phyloP scores from a whole-genome alignment of 2,329 filamentous ascomycete genomes.

The Pseudocercospora fuligena region DNA sequence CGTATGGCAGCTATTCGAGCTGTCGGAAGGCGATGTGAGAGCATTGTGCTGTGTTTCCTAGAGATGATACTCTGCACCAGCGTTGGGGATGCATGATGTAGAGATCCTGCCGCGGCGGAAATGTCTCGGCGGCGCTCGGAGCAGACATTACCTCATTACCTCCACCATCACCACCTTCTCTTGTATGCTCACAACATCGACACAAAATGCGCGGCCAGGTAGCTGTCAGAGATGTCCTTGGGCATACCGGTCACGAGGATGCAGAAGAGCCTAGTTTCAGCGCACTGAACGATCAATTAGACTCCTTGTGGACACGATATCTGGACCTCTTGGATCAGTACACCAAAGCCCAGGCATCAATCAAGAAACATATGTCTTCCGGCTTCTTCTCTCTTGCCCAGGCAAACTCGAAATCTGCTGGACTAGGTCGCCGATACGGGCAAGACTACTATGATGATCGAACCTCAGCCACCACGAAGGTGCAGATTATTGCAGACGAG shows the following conservation, averaged over 20 bases:
- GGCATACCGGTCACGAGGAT: background rate
- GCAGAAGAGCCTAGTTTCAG: background rate
- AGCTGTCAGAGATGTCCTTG: background rate
- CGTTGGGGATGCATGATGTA: constrained; percentile 1
- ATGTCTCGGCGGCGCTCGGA: constrained; percentile 1
- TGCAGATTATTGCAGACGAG: constrained; percentile 9
- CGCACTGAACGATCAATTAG: constrained; percentile 55
- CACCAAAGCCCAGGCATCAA: constrained; percentile 60
- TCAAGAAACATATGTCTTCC: constrained; percentile 60
- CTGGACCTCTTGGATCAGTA: constrained; percentile 71
- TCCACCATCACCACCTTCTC: background rate
- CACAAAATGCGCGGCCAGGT: constrained; percentile 5
- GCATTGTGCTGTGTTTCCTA: constrained; percentile 25
- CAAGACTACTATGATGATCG: constrained; percentile 73
- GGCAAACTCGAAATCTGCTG: constrained; percentile 70
- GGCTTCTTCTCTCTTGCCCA: constrained; percentile 65
- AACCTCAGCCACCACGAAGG: constrained; percentile 20
- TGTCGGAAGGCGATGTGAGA: constrained; percentile 23
- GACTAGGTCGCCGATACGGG: constrained; percentile 62
- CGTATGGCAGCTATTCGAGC: constrained; percentile 34
- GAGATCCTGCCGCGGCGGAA: background rate
- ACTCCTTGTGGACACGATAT: constrained; percentile 68
- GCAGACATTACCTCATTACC: background rate
- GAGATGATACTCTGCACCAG: background rate
- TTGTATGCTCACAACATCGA: background rate